These are phyloP conservation scores for Artemisia argyi DNA, from an alignment of 129 eudicot species.

Conservation along the genomic window DNA sequence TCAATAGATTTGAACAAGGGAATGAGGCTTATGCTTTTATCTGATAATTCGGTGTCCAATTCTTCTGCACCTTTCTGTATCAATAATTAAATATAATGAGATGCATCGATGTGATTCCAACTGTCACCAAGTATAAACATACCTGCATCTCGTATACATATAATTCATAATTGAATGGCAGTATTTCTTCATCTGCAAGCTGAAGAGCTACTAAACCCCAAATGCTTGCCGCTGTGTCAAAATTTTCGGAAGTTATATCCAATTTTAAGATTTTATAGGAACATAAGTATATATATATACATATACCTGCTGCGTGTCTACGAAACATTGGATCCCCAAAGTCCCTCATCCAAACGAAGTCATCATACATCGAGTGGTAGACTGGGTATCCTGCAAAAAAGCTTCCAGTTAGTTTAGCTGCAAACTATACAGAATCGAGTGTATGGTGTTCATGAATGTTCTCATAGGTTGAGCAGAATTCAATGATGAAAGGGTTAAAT, in stretches of 20 bases:
- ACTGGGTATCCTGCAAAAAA: slow-evolving; percentile 81
- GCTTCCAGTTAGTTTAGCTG: neutral
- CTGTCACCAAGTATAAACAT: slow-evolving; percentile 23
- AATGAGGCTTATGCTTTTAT: slow-evolving; percentile 44
- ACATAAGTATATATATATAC: slow-evolving; percentile 1
- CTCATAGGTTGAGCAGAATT: no score
- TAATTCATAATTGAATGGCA: slow-evolving; percentile 66
- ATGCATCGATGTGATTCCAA: neutral
- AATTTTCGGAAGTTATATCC: neutral
- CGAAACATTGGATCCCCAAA: slow-evolving; percentile 87
- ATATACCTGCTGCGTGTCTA: slow-evolving; percentile 80
- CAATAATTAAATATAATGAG: slow-evolving; percentile 8
- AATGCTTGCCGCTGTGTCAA: slow-evolving; percentile 68
- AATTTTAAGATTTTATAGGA: neutral
- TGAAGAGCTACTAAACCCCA: slow-evolving; percentile 88
- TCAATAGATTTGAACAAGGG: slow-evolving; percentile 76
- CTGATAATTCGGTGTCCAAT: slow-evolving; percentile 37
- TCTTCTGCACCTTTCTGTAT: slow-evolving; percentile 70
- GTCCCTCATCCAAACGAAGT: slow-evolving; percentile 78
- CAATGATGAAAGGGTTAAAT: no score
- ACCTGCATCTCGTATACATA: slow-evolving; percentile 82
- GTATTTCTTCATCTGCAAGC: slow-evolving; percentile 75
- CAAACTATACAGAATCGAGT: no score
- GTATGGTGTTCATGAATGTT: no score
- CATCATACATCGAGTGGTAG: slow-evolving; percentile 92